These are phyloP conservation scores for Lachancea kluyveri DNA, from an alignment of 805 yeast genomes.

Conservation along the genomic window DNA sequence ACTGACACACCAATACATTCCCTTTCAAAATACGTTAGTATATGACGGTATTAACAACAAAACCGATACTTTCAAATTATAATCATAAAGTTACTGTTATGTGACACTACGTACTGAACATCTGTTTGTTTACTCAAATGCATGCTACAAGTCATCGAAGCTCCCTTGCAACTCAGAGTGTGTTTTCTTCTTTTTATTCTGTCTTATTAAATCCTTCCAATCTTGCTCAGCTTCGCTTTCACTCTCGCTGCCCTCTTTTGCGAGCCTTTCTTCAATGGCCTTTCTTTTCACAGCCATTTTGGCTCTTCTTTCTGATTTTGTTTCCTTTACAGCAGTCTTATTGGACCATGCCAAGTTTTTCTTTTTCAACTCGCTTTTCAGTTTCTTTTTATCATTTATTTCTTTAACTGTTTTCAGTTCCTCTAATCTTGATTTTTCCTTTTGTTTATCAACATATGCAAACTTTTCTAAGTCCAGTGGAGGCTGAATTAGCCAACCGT, in stretches of 20 bases:
- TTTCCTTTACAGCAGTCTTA: conserved; percentile 57
- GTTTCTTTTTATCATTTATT: conserved; percentile 31
- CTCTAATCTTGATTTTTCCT: conserved; percentile 56
- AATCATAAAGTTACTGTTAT: conserved; percentile 5
- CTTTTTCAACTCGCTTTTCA: conserved; percentile 39
- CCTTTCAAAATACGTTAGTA: conserved; percentile 61
- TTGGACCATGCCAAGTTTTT: conserved; percentile 76
- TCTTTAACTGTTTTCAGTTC: conserved; percentile 44
- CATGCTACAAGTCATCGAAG: conserved; percentile 49
- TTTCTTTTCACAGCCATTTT: conserved; percentile 50
- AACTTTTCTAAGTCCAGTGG: conserved; percentile 63
- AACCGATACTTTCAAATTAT: conserved; percentile 37
- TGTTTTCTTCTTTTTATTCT: conserved; percentile 46
- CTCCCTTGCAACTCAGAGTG: conserved; percentile 42
- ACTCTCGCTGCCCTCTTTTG: conserved; percentile 34
- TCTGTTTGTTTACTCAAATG: neutral
- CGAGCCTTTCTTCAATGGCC: conserved; percentile 49
- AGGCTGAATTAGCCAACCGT: conserved; percentile 66
- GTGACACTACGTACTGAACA: neutral
- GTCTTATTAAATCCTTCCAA: conserved; percentile 80
- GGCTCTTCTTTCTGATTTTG: conserved; percentile 55
- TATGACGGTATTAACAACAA: conserved; percentile 66
- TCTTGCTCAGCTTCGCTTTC: conserved; percentile 50
- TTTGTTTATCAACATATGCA: conserved; percentile 54
- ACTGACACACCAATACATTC: conserved; percentile 73